Conservation (phyloP, 2,329 filamentous ascomycete species). For the Alternaria hordeiaustralica region DNA sequence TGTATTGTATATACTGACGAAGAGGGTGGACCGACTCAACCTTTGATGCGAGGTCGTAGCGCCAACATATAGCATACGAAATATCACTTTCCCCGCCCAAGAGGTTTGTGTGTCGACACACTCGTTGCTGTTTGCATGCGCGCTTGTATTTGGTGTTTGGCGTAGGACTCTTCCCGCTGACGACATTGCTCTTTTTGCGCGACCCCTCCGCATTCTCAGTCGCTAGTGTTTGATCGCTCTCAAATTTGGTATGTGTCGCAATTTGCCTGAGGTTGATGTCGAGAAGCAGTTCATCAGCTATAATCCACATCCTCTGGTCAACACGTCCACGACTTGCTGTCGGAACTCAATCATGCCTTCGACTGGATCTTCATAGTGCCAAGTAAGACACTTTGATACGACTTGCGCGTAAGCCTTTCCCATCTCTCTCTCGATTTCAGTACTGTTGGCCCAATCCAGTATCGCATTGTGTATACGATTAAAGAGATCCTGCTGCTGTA, state of each 20-base stretch:
- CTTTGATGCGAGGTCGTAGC: background rate
- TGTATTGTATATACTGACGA: background rate
- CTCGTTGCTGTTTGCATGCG: background rate
- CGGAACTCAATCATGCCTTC: conserved; percentile 18
- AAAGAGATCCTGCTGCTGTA: conserved; percentile 11
- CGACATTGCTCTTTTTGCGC: background rate
- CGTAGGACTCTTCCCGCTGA: background rate
- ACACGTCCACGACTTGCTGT: conserved; percentile 15
- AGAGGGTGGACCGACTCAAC: background rate
- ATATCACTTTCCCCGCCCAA: background rate
- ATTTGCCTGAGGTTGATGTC: background rate
- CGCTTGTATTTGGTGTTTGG: background rate
- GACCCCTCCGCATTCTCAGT: background rate
- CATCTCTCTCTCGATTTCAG: conserved; percentile 22
- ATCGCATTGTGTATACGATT: conserved; percentile 14
- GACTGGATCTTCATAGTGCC: conserved; percentile 11
- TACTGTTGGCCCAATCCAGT: conserved; percentile 16
- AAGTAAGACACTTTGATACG: conserved; percentile 19
- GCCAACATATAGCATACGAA: background rate
- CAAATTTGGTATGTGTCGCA: background rate
- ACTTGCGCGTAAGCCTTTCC: conserved; percentile 13
- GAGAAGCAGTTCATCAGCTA: background rate
- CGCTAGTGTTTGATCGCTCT: background rate
- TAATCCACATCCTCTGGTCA: conserved; percentile 2
- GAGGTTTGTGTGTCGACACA: background rate